Evolutionary conservation across 1,139 yeast genomes (phyloP).

Genomic region (Protomyces pachydermus): DNA sequence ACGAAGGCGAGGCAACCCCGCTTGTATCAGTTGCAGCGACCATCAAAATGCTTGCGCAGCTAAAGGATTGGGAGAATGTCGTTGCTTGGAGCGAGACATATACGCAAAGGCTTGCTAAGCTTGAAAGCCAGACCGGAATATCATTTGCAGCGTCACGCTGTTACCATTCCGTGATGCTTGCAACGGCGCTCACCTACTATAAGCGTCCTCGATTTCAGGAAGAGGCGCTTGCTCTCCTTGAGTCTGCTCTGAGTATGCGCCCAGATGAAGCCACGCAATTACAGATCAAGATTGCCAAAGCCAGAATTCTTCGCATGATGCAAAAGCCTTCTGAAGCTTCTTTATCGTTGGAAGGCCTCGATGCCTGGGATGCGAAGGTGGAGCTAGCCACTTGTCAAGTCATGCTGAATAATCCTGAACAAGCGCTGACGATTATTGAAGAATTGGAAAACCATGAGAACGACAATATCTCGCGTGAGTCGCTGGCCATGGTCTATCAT

Average conservation of each 20-base stretch:
- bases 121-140: background rate
- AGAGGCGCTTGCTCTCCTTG: slow-evolving; percentile 54
- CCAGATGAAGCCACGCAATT: background rate
- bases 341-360: background rate
- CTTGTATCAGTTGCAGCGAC: background rate
- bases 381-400: slow-evolving; percentile 80
- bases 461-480: background rate
- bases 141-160: slow-evolving; percentile 35
- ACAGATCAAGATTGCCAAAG: background rate
- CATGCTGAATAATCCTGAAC: slow-evolving; percentile 47
- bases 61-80: background rate
- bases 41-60: background rate
- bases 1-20: background rate
- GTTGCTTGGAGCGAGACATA: background rate
- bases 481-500: slow-evolving; percentile 4
- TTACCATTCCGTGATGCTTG: slow-evolving; percentile 52
- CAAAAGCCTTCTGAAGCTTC: background rate
- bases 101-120: background rate
- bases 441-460: slow-evolving; percentile 21
- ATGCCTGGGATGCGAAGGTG: slow-evolving; percentile 32
- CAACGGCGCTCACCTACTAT: slow-evolving; percentile 70
- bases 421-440: slow-evolving; percentile 53
- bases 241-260: background rate
- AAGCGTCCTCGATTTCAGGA: slow-evolving; percentile 86
- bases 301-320: background rate